Evolutionary conservation across 2,329 filamentous ascomycete genomes (phyloP), one percentile per base, ranked within the genome.

Genomic region (Periconia sp.): DNA sequence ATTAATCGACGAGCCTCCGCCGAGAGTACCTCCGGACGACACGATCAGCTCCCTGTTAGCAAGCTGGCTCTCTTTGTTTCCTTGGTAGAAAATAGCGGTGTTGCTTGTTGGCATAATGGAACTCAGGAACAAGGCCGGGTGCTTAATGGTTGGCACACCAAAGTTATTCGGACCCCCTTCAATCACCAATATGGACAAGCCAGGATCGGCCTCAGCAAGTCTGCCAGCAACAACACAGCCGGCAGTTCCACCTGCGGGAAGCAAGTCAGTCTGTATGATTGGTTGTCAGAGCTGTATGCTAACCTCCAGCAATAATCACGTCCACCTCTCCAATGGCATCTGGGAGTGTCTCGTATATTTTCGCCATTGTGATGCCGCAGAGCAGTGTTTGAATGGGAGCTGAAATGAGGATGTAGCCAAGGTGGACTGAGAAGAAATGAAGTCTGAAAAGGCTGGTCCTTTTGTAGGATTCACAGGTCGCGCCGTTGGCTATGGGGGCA

Each of bases 121-220:
- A 15, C 65, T 58, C 24, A 77, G 60, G 45, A 73, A 84, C 8
- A 80, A 60, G 0, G 73, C 79, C 1, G 81, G 81, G 30, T 78
- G 73, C 6, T 75, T 66, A n/a, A 83, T 68, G 12, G 68, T 73
- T 1, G 76, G 75, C 36, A 76, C 69, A 51, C 78, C 68, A 48
- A 76, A 75, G 52, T 78, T 82, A 58, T 82, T 78, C 15, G 68
- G 70, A 1, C 81, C 81, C 19, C 72, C 68, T 55, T 84, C 81
- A 36, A 83, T 74, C 5, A 83, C 66, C 10, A 82, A 63, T 29
- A 82, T 74, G 12, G 73, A 74, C 2, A 81, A 63, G 16, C 66
- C 65, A 1, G 76, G 77, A 40, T 79, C 73, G 0, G 78, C 76
- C 40, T 76, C 74, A 5, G 78, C 75, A 2, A 82, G 71, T 33